Evolutionary conservation across 805 yeast species (phyloP), one percentile per base, ranked within the genome.

Genomic region (Wickerhamiella vanderwaltii): DNA sequence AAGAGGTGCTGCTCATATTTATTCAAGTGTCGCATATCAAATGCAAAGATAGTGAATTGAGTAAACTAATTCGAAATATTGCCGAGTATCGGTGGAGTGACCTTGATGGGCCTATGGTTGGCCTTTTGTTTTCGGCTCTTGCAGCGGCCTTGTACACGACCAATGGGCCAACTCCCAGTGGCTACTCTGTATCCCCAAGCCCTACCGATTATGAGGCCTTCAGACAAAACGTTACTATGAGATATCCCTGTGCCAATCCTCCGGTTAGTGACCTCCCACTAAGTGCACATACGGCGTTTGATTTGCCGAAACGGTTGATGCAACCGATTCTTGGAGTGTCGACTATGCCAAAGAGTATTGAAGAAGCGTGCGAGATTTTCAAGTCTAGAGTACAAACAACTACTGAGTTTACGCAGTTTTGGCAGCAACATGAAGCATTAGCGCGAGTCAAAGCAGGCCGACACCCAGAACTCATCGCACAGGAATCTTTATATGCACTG

Each of bases 131-230:
- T 28, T n/a, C 19, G 5, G n/a, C 22, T 29, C 6, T 37, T 32
- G 20, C 33, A 6, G 40, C 40, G 2, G 28, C 40, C 9, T 34
- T 37, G 2, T 29, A 37, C 40, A 37, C n/a, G 3, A n/a, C 26
- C 3, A 29, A 20, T 20, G 40, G 40, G 13, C 40, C 25, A 9
- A 13, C 40, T 5, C 18, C 30, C 9, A 24, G 9, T 3, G 26
- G 11, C 13, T 18, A 28, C 25, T 20, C 29, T 20, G 15, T 18
- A 19, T 28, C 29, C 6, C 43, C 43, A 43, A 77, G 94, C 0
- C 94, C 95, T 0, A 59, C 83, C n/a, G 94, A 87, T 49, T 88
- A 83, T 55, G 77, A 75, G 52, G 75, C 81, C 5, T 86, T 82
- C 54, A 67, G 85, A 46, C 82, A 81, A 40, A 93, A 84, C 46